phyloP scores from a whole-genome alignment of 148 eudicot genomes.

The Cornus kousa region DNA sequence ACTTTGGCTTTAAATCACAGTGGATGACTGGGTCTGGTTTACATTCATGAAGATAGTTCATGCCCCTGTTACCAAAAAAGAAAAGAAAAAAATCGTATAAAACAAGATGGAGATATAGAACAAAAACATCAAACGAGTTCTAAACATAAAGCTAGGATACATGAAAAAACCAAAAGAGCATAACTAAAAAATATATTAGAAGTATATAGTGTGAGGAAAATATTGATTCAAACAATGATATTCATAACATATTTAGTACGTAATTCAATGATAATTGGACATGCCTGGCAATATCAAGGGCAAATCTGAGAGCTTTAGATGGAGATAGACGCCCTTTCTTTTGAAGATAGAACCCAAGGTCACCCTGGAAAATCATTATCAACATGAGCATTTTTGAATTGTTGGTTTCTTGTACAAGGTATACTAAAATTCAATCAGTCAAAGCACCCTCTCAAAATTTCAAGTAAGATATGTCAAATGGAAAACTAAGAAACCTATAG shows the following conservation, averaged over 20 bases:
- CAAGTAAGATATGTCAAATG: neutral
- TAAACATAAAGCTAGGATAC: neutral
- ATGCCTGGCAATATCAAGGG: slow-evolving; percentile 96
- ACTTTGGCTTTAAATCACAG: slow-evolving; percentile 89
- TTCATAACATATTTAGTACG: neutral
- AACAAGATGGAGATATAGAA: neutral
- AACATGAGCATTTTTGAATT: neutral
- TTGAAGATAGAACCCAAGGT: slow-evolving; percentile 76
- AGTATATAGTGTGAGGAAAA: neutral
- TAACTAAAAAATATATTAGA: neutral
- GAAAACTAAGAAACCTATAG: neutral
- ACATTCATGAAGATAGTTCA: slow-evolving; percentile 92
- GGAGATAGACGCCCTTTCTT: slow-evolving; percentile 85
- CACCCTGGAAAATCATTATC: slow-evolving; percentile 61
- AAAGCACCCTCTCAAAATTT: neutral
- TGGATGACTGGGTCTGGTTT: slow-evolving; percentile 90
- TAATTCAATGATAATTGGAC: neutral
- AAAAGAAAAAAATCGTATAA: slow-evolving; percentile 15
- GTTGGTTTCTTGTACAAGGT: neutral
- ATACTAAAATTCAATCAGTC: neutral
- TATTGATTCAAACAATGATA: neutral
- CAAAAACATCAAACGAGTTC: neutral
- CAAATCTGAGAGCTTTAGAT: slow-evolving; percentile 78
- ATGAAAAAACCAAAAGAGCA: neutral
- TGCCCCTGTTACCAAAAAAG: slow-evolving; percentile 59